Evolutionary conservation across 441 rosid species (phyloP).

Genomic region (Bocquillonia castaneifolia): DNA sequence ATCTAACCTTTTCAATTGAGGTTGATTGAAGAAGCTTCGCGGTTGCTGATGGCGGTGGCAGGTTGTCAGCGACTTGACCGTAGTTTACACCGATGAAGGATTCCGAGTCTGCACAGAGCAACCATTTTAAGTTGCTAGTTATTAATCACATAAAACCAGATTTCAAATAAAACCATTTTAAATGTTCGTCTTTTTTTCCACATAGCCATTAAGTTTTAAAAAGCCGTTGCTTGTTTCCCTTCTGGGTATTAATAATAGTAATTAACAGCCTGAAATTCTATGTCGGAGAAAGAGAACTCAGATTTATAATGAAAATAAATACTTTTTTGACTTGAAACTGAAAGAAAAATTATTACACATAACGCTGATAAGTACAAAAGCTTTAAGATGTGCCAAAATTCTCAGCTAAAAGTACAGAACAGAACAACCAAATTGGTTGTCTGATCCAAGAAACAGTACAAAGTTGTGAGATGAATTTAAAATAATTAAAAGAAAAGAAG

Average conservation of each 20-base stretch:
- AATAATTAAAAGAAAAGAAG: not conserved
- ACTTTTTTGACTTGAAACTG: too few relatives aligned
- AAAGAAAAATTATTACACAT: not conserved
- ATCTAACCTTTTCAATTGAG: conserved; percentile 60
- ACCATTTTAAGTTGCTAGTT: not conserved
- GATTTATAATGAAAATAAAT: too few relatives aligned
- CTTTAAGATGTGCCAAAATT: not conserved
- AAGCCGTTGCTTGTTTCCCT: not conserved
- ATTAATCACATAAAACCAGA: not conserved
- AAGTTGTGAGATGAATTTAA: not conserved
- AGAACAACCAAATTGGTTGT: not conserved
- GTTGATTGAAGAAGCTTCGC: conserved; percentile 81
- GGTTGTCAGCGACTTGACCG: conserved; percentile 75
- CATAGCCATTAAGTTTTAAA: too few relatives aligned
- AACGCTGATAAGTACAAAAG: not conserved
- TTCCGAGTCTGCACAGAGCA: conserved; percentile 45
- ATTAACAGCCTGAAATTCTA: too few relatives aligned
- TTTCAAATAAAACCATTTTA: too few relatives aligned
- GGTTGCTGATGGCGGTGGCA: conserved; percentile 62
- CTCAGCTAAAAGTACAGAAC: not conserved
- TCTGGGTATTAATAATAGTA: not conserved
- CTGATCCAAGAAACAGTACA: not conserved
- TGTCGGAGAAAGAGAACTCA: too few relatives aligned
- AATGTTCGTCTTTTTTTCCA: too few relatives aligned
- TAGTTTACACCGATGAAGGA: conserved; percentile 78